Percentiles rank a stretch among this genome's conserved stretches.
These are phyloP conservation scores for Wilcoxina mikolae DNA, from an alignment of 495 filamentous ascomycete species.

Conservation along the genomic window DNA sequence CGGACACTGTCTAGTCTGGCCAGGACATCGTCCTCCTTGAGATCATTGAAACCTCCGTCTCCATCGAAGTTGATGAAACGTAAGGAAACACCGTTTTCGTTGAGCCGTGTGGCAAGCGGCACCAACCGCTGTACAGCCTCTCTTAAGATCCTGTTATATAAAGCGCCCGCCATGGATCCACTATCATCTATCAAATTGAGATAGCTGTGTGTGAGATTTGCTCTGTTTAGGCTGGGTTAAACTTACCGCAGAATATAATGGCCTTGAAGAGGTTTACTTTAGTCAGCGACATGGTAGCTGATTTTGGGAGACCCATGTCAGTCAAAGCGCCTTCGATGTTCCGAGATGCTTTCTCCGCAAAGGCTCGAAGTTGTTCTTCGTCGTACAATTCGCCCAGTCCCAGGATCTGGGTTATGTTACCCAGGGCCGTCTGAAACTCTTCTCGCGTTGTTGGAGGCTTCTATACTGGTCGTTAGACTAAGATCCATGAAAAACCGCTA, in stretches of 20 bases:
- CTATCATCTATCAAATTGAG: slow-evolving; percentile 5
- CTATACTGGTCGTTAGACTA: too few relatives aligned
- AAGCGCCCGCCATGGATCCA: slow-evolving; percentile 4
- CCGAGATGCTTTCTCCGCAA: background rate
- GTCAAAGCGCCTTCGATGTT: background rate
- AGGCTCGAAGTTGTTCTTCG: background rate
- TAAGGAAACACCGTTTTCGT: background rate
- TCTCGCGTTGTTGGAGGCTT: background rate
- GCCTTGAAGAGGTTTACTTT: background rate
- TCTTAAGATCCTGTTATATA: slow-evolving; percentile 1
- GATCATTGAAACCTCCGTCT: background rate
- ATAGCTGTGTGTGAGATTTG: background rate
- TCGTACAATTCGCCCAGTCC: background rate
- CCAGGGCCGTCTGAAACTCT: background rate
- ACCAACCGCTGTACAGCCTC: background rate
- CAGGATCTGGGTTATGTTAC: background rate
- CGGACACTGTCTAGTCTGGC: background rate
- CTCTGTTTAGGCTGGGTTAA: background rate
- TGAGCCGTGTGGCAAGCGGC: background rate
- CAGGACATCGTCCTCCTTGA: background rate
- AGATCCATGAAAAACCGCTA: too few relatives aligned
- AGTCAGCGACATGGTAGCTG: background rate
- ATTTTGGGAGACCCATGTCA: background rate
- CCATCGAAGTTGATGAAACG: slow-evolving; percentile 7
- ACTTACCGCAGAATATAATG: background rate